Evolutionary conservation across 225 moss, liverwort and hornwort species (phyloP), one percentile per base, ranked within the genome.

Genomic region (Pleurozium schreberi): DNA sequence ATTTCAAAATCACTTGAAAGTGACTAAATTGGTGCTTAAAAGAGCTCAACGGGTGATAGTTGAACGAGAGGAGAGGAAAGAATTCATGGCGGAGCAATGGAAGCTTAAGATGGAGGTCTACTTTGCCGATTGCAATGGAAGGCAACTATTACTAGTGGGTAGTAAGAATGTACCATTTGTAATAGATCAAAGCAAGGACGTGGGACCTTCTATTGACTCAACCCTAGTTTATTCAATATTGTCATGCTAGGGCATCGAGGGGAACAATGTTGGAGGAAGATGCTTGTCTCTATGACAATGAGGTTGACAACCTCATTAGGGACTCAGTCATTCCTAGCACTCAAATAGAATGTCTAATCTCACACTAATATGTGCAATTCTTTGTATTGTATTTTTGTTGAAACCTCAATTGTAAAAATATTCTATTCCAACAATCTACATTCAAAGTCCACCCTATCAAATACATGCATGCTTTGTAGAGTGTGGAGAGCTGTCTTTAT

Each of bases 131-230:
- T 31, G 45, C 0, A 73, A 3, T 3, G 1, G 3, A 73, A 3
- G 2, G 28, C 1, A 74, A 0, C 0, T 6, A 2, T 11, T 30
- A 19, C 4, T 0, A 0, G 0, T 49, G 0, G 74, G 7, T 0
- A 74, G 0, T 47, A 74, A 0, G 1, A 7, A 18, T 74, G 7
- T 9, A 3, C 49, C 75, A 75, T 75, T 75, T 4, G 6, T 33
- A 49, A 3, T 0, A 5, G 2, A 0, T 75, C 31, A 1, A 75
- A 49, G 49, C 3, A 0, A 49, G 19, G 19, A 49, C 1, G 12
- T 75, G 1, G 19, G 3, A 49, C 49, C 7, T 49, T 49, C 12
- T 18, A 75, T 75, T 49, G 12, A 49, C 4, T 75, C 7, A 49
- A 11, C 0, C 2, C 19, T 11, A 31, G 1, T 75, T 47, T 49